Conservation (phyloP, 2,329 filamentous ascomycete genomes). For the Colletotrichum sp. region DNA sequence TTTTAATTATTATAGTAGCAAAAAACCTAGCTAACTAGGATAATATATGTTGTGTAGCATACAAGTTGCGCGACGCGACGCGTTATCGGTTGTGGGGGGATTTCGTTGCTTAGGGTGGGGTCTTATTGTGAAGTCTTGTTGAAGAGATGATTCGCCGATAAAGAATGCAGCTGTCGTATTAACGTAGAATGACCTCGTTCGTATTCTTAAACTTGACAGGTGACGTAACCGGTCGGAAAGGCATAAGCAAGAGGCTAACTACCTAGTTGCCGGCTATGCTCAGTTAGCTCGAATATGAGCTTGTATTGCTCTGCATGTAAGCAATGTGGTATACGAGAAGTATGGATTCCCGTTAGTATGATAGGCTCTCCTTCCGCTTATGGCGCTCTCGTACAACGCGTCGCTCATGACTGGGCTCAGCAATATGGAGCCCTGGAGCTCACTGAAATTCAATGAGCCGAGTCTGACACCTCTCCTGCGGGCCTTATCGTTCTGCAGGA, state of each 20-base stretch:
- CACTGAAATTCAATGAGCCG: background rate
- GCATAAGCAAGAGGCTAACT: background rate
- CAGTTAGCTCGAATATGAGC: background rate
- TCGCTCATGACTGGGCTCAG: background rate
- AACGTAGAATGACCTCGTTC: rapidly evolving
- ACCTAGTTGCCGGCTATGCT: background rate
- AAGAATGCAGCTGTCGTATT: background rate
- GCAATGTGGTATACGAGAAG: background rate
- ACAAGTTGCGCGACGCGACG: too few relatives aligned
- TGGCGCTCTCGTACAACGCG: background rate
- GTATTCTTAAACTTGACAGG: background rate
- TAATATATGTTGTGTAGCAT: too few relatives aligned
- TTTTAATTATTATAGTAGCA: too few relatives aligned
- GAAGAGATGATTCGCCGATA: background rate
- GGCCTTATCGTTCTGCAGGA: background rate
- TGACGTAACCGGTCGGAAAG: background rate
- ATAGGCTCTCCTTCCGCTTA: background rate
- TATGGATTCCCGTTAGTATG: background rate
- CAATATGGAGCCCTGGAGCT: background rate
- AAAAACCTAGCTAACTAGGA: too few relatives aligned
- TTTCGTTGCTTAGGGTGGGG: too few relatives aligned
- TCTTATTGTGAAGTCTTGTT: background rate
- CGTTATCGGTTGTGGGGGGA: too few relatives aligned
- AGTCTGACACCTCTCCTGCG: background rate
- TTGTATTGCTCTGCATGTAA: background rate